Base-by-base conservation (phyloP, 495 filamentous ascomycete species). In the Neurospora pannonica region DNA sequence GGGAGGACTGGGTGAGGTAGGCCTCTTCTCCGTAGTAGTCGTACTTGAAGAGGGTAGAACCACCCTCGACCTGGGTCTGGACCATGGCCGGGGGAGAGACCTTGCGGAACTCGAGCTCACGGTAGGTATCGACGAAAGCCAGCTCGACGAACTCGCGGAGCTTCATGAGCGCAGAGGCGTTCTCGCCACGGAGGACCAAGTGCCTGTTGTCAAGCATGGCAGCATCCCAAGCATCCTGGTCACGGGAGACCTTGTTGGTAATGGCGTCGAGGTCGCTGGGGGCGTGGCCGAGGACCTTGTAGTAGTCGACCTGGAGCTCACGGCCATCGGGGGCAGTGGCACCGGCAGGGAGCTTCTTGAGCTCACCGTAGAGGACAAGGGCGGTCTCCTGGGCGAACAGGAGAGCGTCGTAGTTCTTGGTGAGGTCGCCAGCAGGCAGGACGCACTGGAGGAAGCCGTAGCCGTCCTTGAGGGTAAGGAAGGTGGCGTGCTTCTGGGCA, bases 41-140 rank as follows among this genome's bases (percentile, higher is more conserved):
- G 77, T 97, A 92, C 48, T 91, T 91, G 86, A 99, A 99, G 42
- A 99, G 90, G 3, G 96, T 98, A 76, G 92, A 90, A 70, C 96
- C 96, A 75, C 96, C 96, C 85, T 99, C 96, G 74, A 98, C 96
- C 83, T 98, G 95, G 8, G 96, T 98, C 83, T 99, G 96, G n/a
- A 98, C 97, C 84, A 99, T 93, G 60, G 94, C 94, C 10, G 96
- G 96, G 4, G 96, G 96, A 54, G 92, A 92, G 69, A 99, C 95
- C 83, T 98, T 95, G 70, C 88, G 86, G 80, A 97, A 88, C 70
- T 90, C 88, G 78, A 91, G 87, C 78, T 94, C 92, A 77, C 92
- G 90, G 82, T 95, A 98, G 70, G 90, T 88, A 79, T 90, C 88
- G 77, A 91, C 87, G 85, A 98, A 98, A 2, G 95, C 95, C 73